Evolutionary conservation across 257 asterid species (phyloP).

Genomic region (Knoxia roxburghii): DNA sequence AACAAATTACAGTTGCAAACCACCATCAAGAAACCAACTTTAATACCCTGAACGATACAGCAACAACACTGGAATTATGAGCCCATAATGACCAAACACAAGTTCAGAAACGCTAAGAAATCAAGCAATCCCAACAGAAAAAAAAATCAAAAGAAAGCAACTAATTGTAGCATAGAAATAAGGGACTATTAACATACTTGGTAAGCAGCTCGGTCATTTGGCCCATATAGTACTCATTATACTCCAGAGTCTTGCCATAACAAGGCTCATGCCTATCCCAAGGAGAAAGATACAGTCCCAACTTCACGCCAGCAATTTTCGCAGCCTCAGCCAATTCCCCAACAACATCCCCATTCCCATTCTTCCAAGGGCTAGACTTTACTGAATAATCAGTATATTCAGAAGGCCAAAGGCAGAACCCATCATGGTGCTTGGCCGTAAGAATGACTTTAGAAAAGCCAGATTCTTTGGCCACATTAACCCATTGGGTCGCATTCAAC

Average conservation of each 20-base stretch:
- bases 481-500: conserved; percentile 87
- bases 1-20: too few species aligned
- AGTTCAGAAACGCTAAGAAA: conserved; percentile 6
- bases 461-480: conserved; percentile 54
- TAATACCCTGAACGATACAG: not conserved
- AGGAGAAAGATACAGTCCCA: conserved; percentile 94
- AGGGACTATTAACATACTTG: conserved; percentile 37
- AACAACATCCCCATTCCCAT: conserved; percentile 81
- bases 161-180: not conserved
- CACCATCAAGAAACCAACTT: too few species aligned
- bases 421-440: conserved; percentile 94
- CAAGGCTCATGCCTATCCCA: conserved; percentile 90
- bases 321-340: conserved; percentile 72
- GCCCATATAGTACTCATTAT: conserved; percentile 79
- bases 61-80: not conserved
- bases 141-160: not conserved
- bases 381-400: conserved; percentile 82
- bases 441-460: conserved; percentile 67
- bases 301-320: conserved; percentile 43
- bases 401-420: conserved; percentile 94
- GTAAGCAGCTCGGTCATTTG: conserved; percentile 96
- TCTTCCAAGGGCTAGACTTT: conserved; percentile 74
- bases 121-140: not conserved
- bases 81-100: not conserved
- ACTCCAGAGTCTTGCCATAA: conserved; percentile 72